These are phyloP conservation scores for Xerocomus nothofagi DNA, from an alignment of 1,284 basidiomycete genomes.

Conservation along the genomic window DNA sequence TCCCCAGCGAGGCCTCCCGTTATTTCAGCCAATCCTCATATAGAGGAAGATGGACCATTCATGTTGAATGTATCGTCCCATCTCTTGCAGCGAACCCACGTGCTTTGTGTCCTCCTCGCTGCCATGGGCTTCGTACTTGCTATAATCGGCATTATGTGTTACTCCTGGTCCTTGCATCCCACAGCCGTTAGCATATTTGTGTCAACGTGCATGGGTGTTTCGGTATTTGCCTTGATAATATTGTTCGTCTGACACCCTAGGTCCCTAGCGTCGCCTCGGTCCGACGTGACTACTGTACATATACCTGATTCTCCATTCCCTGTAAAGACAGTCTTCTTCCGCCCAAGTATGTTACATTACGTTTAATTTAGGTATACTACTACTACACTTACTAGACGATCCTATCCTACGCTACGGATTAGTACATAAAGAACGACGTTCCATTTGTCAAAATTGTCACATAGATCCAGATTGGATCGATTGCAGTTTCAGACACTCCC, in stretches of 20 bases:
- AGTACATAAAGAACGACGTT: too few relatives aligned
- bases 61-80: conserved; percentile 39
- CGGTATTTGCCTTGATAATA: conserved; percentile 11
- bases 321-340: background rate
- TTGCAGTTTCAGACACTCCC: background rate
- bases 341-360: background rate
- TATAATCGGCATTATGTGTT: conserved; percentile 49
- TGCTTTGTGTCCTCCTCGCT: conserved; percentile 48
- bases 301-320: background rate
- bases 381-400: too few relatives aligned
- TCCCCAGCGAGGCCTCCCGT: conserved; percentile 24
- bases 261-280: background rate
- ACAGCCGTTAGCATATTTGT: conserved; percentile 44
- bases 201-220: conserved; percentile 39
- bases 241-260: conserved; percentile 13
- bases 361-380: background rate
- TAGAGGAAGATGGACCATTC: conserved; percentile 45
- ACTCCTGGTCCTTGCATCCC: conserved; percentile 50
- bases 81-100: conserved; percentile 49
- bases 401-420: too few relatives aligned
- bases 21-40: conserved; percentile 45
- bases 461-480: too few relatives aligned
- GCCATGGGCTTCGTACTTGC: conserved; percentile 53
- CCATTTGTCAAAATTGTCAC: too few relatives aligned
- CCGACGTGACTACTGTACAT: background rate